phyloP scores from a whole-genome alignment of 495 filamentous ascomycete genomes.

The Cercophora sp. region DNA sequence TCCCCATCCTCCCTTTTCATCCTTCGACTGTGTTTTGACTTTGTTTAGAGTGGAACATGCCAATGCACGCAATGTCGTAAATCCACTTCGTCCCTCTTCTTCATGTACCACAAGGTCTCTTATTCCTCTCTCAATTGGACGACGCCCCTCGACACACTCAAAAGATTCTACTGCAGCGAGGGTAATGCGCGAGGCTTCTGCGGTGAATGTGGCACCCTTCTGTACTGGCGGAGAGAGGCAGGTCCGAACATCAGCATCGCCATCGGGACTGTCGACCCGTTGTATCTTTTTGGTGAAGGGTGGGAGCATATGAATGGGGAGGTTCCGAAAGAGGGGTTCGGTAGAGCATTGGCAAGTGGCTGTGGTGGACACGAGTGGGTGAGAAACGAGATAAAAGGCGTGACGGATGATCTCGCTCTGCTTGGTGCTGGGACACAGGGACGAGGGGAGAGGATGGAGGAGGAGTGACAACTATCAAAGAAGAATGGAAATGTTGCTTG shows the following conservation, averaged over 20 bases:
- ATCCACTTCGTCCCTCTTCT: constrained; percentile 32
- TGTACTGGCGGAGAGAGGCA: constrained; percentile 28
- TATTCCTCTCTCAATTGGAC: constrained; percentile 21
- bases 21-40: background rate
- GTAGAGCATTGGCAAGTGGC: constrained; percentile 25
- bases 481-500: no score
- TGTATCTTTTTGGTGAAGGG: constrained; percentile 29
- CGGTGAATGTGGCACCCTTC: constrained; percentile 27
- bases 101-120: constrained; percentile 22
- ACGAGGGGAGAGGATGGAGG: constrained; percentile 8
- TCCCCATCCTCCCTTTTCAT: background rate
- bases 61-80: constrained; percentile 36
- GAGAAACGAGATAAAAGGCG: constrained; percentile 31
- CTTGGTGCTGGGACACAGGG: background rate
- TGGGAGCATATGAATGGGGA: constrained; percentile 14
- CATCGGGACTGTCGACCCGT: constrained; percentile 28
- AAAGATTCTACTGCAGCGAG: constrained; percentile 18
- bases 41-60: constrained; percentile 28
- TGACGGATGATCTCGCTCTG: constrained; percentile 24
- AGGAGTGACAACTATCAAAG: no score
- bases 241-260: constrained; percentile 19
- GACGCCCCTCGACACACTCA: constrained; percentile 17
- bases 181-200: constrained; percentile 31
- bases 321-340: constrained; percentile 22
- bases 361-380: constrained; percentile 26